Conservation (phyloP, 2,329 filamentous ascomycete species). For the Cladophialophora chaetospira region DNA sequence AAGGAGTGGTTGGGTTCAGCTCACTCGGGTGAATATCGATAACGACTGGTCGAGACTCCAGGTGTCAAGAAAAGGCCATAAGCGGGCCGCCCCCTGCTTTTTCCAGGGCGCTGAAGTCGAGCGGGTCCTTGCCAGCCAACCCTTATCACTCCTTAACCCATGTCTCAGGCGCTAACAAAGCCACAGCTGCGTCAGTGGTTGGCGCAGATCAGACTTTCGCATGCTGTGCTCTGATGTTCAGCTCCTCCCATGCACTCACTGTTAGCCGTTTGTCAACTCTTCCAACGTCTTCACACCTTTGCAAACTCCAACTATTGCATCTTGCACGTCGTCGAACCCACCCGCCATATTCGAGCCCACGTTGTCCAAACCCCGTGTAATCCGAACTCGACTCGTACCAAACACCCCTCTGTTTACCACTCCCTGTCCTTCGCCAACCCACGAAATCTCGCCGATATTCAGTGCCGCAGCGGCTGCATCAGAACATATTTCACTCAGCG, state of each 20-base stretch:
- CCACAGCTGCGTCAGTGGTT: slow-evolving; percentile 30
- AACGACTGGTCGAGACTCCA: slow-evolving; percentile 11
- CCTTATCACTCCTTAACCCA: slow-evolving; percentile 6
- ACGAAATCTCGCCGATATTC: too few species aligned
- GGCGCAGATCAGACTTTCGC: slow-evolving; percentile 13
- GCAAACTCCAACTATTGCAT: too few species aligned
- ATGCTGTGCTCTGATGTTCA: slow-evolving; percentile 2
- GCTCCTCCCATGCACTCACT: slow-evolving; percentile 1
- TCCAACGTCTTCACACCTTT: neutral
- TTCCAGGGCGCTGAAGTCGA: slow-evolving; percentile 1
- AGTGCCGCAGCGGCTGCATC: too few species aligned
- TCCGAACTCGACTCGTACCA: too few species aligned
- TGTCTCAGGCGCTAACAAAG: slow-evolving; percentile 18
- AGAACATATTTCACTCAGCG: too few species aligned
- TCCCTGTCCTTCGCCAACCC: too few species aligned
- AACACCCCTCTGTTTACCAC: too few species aligned
- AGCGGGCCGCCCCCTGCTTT: slow-evolving; percentile 5
- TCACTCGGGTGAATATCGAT: slow-evolving; percentile 25
- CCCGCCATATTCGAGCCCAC: neutral
- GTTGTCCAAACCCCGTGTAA: too few species aligned
- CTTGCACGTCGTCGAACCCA: too few species aligned
- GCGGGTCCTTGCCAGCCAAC: slow-evolving; percentile 15
- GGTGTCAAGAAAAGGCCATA: neutral
- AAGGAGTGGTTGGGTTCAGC: slow-evolving; percentile 12
- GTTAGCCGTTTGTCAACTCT: neutral